Percentiles rank a stretch among this genome's conserved stretches.
These are phyloP conservation scores for Persicaria maculosa DNA, from an alignment of 148 eudicot species.

Conservation along the genomic window DNA sequence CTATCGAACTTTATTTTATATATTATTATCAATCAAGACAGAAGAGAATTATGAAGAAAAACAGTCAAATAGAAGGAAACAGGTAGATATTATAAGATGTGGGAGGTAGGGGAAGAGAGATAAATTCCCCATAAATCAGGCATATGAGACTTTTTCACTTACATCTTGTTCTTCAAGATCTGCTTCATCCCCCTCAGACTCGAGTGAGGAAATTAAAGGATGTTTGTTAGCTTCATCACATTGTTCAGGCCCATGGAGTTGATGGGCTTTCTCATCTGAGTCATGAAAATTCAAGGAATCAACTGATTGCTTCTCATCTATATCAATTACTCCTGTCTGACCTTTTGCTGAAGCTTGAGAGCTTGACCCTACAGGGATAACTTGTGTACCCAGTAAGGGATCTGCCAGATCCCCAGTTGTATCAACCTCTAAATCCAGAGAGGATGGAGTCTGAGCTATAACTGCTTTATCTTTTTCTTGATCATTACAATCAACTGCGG, in stretches of 20 bases:
- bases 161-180: conserved; percentile 79
- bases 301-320: conserved; percentile 18
- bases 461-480: conserved; percentile 18
- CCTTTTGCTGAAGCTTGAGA: conserved; percentile 13
- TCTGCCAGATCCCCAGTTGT: conserved; percentile 8
- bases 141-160: conserved; percentile 23
- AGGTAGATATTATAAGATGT: background rate
- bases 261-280: conserved; percentile 27
- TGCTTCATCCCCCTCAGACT: conserved; percentile 55
- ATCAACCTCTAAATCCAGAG: conserved; percentile 12
- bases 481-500: conserved; percentile 10
- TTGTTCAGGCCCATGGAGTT: conserved; percentile 16
- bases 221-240: conserved; percentile 23
- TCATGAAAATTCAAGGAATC: conserved; percentile 18
- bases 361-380: conserved; percentile 8
- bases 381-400: conserved; percentile 4
- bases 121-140: background rate
- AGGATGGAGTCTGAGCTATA: conserved; percentile 14
- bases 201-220: conserved; percentile 24
- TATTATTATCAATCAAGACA: background rate
- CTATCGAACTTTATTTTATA: background rate
- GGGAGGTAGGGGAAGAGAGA: background rate
- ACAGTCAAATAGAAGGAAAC: background rate
- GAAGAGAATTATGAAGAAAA: background rate
- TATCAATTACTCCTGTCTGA: conserved; percentile 11